Evolutionary conservation across 495 filamentous ascomycete genomes (phyloP).

Genomic region (Cryomyces minteri): DNA sequence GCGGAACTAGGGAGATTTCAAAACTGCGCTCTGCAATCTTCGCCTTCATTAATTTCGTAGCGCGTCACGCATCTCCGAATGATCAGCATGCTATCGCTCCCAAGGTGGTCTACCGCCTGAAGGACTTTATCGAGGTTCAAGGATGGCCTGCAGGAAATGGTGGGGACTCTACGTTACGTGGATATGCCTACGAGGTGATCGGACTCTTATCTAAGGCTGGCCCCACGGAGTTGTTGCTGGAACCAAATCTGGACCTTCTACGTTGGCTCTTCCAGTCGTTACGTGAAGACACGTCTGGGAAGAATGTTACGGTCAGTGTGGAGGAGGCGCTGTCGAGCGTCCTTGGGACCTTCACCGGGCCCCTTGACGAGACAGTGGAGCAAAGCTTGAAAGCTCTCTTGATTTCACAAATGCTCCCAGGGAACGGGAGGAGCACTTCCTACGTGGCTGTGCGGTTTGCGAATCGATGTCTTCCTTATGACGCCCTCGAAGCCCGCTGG

Average conservation of each 20-base stretch:
- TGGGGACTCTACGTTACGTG: conserved; percentile 14
- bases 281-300: conserved; percentile 57
- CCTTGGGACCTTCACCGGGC: conserved; percentile 34
- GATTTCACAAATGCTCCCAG: conserved; percentile 9
- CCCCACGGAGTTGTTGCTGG: conserved; percentile 31
- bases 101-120: conserved; percentile 50
- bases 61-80: conserved; percentile 44
- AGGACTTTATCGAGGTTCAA: conserved; percentile 57
- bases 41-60: conserved; percentile 73
- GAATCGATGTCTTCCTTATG: conserved; percentile 71
- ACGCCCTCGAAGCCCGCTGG: conserved; percentile 66
- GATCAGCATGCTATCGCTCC: conserved; percentile 45
- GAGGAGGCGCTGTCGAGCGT: conserved; percentile 76
- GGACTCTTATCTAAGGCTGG: conserved; percentile 48
- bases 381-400: conserved; percentile 27
- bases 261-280: conserved; percentile 68
- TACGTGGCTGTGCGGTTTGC: conserved; percentile 79
- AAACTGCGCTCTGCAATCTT: conserved; percentile 74
- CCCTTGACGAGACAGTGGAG: conserved; percentile 24
- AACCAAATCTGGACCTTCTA: conserved; percentile 40
- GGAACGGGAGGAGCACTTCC: conserved; percentile 37
- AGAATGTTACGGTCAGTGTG: conserved; percentile 64
- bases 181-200: conserved; percentile 50
- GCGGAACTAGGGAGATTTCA: conserved; percentile 37
- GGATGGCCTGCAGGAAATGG: conserved; percentile 45